phyloP scores from a whole-genome alignment of 2,329 filamentous ascomycete genomes.

The Colletotrichum horii region DNA sequence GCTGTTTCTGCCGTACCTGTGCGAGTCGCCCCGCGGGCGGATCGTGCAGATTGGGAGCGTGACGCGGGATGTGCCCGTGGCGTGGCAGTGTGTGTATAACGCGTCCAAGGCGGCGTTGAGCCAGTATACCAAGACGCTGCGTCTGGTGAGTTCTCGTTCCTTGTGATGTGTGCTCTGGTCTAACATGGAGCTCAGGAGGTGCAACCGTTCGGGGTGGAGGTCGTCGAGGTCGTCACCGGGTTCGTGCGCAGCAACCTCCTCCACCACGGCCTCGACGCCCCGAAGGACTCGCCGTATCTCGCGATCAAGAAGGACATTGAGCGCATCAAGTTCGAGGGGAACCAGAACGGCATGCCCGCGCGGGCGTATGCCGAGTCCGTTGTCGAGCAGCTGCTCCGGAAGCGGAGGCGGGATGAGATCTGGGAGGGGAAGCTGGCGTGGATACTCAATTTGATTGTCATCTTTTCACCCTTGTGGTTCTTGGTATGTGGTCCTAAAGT shows the following conservation, averaged over 20 bases:
- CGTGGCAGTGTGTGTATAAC: slow-evolving; percentile 21
- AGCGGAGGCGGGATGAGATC: background rate
- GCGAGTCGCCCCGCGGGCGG: background rate
- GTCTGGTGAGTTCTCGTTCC: background rate
- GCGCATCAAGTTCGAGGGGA: background rate
- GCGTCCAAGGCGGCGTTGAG: slow-evolving; percentile 19
- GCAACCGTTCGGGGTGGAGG: background rate
- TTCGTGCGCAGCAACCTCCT: background rate
- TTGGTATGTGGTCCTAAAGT: background rate
- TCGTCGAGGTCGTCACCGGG: background rate
- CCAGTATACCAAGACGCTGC: background rate
- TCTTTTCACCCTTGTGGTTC: background rate
- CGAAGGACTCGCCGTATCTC: background rate
- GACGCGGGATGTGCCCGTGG: background rate
- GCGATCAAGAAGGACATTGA: background rate
- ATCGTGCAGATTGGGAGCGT: slow-evolving; percentile 22
- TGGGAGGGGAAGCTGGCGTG: background rate
- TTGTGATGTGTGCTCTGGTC: background rate
- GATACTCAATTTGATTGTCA: background rate
- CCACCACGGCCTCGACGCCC: background rate
- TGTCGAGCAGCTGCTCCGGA: background rate
- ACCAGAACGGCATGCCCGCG: background rate
- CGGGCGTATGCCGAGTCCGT: background rate
- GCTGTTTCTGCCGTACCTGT: background rate
- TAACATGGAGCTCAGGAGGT: background rate